Evolutionary conservation across 305 asterid species (phyloP).

Genomic region (Solanum aculeatissimum): DNA sequence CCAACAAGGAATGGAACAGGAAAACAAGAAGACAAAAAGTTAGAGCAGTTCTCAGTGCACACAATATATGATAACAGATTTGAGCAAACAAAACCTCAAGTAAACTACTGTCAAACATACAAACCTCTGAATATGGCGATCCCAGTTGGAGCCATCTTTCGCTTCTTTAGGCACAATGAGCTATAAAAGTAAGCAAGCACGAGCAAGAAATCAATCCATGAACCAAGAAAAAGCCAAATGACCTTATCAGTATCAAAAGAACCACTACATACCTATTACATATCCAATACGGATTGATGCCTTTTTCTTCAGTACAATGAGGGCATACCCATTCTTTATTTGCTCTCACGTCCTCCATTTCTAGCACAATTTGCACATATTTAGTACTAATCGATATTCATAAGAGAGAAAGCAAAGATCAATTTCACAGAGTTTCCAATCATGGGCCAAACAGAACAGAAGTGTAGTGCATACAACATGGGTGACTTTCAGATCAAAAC

Average conservation of each 20-base stretch:
- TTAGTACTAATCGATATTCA: neutral
- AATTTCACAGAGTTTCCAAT: neutral
- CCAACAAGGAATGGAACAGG: neutral
- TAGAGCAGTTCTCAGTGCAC: neutral
- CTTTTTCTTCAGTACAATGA: conserved; percentile 64
- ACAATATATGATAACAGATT: neutral
- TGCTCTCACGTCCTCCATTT: conserved; percentile 61
- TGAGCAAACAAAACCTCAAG: neutral
- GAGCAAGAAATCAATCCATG: neutral
- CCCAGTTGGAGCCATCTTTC: conserved; percentile 72
- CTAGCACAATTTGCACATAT: conserved; percentile 18
- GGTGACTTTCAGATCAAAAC: too few species aligned
- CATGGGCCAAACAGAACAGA: neutral
- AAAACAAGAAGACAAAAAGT: neutral
- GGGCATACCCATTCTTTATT: conserved; percentile 70
- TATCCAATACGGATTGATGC: conserved; percentile 69
- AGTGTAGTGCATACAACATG: neutral
- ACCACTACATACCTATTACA: conserved; percentile 52
- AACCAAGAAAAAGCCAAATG: neutral
- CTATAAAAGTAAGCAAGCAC: conserved; percentile 10
- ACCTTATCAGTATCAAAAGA: too few species aligned
- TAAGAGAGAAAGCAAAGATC: neutral
- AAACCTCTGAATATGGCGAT: conserved; percentile 66
- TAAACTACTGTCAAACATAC: conserved; percentile 17
- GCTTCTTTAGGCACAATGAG: conserved; percentile 63